Conservation (phyloP, 805 yeast genomes). For the Candida multigemmis region DNA sequence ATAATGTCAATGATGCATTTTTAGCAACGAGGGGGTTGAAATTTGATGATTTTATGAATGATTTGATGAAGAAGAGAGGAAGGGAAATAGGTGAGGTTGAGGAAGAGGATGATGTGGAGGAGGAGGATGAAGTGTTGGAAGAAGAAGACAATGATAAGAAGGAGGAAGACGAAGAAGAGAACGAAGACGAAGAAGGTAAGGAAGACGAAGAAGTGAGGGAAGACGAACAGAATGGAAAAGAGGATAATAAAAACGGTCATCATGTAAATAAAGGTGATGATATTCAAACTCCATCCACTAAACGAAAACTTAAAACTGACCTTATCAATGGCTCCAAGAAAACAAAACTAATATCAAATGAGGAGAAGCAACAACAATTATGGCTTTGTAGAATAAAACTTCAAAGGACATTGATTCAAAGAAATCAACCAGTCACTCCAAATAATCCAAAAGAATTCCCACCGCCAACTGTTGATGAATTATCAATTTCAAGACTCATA, state of each 20-base stretch:
- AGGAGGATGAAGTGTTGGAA: conserved; percentile 8
- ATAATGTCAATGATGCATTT: conserved; percentile 26
- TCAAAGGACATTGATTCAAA: conserved; percentile 40
- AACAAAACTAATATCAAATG: conserved; percentile 13
- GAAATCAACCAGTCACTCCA: conserved; percentile 32
- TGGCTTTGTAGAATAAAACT: conserved; percentile 40
- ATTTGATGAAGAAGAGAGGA: conserved; percentile 10
- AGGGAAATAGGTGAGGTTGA: conserved; percentile 11
- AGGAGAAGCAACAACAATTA: conserved; percentile 34
- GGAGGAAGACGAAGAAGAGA: conserved; percentile 8
- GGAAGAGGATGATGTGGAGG: conserved; percentile 14
- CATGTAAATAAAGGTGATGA: background rate
- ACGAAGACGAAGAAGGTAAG: conserved; percentile 7
- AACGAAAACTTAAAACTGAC: conserved; percentile 4
- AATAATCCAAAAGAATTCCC: conserved; percentile 21
- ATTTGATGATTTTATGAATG: conserved; percentile 26
- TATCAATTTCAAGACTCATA: conserved; percentile 29
- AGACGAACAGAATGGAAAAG: conserved; percentile 5
- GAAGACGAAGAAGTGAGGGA: conserved; percentile 17
- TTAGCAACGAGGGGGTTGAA: conserved; percentile 26
- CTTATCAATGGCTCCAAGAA: conserved; percentile 3
- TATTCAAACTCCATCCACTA: background rate
- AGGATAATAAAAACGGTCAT: conserved; percentile 3
- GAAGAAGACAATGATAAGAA: conserved; percentile 8
- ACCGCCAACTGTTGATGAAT: conserved; percentile 36